Conservation (phyloP, 1,139 yeast genomes). For the Blastobotrys buckinghamii region DNA sequence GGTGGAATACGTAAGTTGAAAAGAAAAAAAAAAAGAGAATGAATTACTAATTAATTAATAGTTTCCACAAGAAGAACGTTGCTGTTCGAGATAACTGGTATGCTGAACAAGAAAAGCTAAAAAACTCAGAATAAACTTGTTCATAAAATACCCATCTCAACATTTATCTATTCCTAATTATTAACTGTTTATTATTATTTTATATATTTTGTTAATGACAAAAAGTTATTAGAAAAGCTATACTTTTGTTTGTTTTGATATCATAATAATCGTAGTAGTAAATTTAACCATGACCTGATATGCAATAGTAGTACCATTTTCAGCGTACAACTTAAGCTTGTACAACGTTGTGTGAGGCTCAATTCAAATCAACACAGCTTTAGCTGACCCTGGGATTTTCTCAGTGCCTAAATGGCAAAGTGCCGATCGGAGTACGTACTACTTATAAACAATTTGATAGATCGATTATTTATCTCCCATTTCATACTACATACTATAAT, state of each 20-base stretch:
- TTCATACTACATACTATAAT: not conserved
- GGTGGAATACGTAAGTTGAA: constrained; percentile 51
- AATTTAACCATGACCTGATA: too few species aligned
- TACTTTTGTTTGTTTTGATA: not conserved
- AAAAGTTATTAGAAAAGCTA: not conserved
- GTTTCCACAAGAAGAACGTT: constrained; percentile 65
- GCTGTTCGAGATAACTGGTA: constrained; percentile 81
- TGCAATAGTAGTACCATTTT: too few species aligned
- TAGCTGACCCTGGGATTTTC: too few species aligned
- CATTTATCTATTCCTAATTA: not conserved
- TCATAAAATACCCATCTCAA: not conserved
- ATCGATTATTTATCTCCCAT: too few species aligned
- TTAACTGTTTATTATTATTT: not conserved
- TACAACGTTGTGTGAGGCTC: too few species aligned
- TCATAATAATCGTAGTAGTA: too few species aligned
- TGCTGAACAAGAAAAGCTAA: constrained; percentile 69
- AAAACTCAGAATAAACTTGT: constrained; percentile 38
- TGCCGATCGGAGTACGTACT: too few species aligned
- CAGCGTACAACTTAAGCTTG: too few species aligned
- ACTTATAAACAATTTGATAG: not conserved
- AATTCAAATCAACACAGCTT: too few species aligned
- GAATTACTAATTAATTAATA: too few species aligned
- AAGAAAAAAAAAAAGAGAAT: not conserved
- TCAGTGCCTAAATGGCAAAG: too few species aligned
- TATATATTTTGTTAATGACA: not conserved